Base-by-base conservation (phyloP, 2,329 filamentous ascomycete species). In the Colletotrichum lindemuthianum region DNA sequence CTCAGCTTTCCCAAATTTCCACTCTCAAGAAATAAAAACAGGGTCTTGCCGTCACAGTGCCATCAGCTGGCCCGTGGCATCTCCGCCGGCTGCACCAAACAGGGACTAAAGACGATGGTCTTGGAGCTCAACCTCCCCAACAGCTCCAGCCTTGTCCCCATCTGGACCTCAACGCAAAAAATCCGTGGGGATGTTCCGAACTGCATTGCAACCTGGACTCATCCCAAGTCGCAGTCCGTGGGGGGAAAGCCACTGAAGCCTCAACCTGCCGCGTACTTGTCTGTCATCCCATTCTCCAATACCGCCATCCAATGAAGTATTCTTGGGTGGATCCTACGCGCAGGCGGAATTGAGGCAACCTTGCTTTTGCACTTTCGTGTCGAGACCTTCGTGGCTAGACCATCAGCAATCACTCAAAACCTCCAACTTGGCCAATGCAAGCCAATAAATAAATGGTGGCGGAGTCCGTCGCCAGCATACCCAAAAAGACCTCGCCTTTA, bases 81-180 rank as follows among this genome's bases (percentile, higher is more conserved):
- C 45, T 63, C 61, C 61, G 52, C 61, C 47, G 55, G 48, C 58
- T 32, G 56, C 40, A 50, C 58, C 36, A 61, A 65, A 56, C 58
- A 50, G 61, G 47, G 52, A 58, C 57, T 57, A 58, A 37, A 33
- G 24, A n/a, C 37, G 43, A 43, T 49, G 32, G 50, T 45, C 51
- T 36, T 63, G 65, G 48, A 60, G 63, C 65, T 67, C 65, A 67
- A 61, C 63, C 63, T 57, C 54, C 61, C 61, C 52, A 60, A 61
- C 57, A 57, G 63, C 65, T 67, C 61, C 57, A 60, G 61, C 61
- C 55, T 66, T 61, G 61, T 65, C 61, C 61, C 65, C 60, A 64
- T 64, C 44, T 59, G 60, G 60, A 67, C 55, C 65, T 67, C 65
- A 67, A 67, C 65, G 65, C 63, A 67, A 67, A 65, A 24, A 67